Base-by-base conservation (phyloP, 2,329 filamentous ascomycete genomes). In the Clonostachys rhizophaga region DNA sequence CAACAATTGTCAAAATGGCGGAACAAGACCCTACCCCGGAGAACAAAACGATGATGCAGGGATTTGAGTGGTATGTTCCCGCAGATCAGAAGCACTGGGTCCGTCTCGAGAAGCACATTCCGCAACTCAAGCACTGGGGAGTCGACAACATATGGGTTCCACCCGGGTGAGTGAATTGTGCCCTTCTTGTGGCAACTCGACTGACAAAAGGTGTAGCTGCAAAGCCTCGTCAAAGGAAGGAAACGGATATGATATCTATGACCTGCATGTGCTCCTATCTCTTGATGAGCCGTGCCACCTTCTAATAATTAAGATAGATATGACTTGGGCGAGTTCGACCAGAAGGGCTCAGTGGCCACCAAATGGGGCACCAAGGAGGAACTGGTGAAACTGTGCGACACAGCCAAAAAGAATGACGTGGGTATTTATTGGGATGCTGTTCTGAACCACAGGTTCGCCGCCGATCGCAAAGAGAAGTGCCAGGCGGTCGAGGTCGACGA, bases 381-480 rank as follows among this genome's bases (percentile, higher is more conserved):
- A 50, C 69, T 89, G 6, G 49, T 78, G 5, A 68, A 71, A 18
- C 63, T 89, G 40, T 66, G 71, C 10, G 61, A 69, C 20, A 67
- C 70, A 8, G 82, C 83, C 4, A 74, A 79, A 43, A 67, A 78
- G 20, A 58, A 75, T 37, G 78, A 75, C 0, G 71, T 89, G 7
- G 79, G 79, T 1, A 61, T 88, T 2, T 81, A 86, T 54, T 89
- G 83, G 79, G 86, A 89, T 61, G 83, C 84, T 3, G 85, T 89
- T 2, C 69, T 89, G 34, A 89, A 89, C 57, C 86, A 89, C 63
- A 87, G 86, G 60, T 84, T 85, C n/a, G 84, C 78, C 4, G 86
- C 84, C 14, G 86, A 89, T 59, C 74, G 71, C 45, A 81, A 75
- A 24, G 85, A 89, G 59, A 75, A 75, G 46, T 84, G 80, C 48